These are phyloP conservation scores for Fusarium duplospermum DNA, from an alignment of 2,329 filamentous ascomycete species.

Conservation along the genomic window DNA sequence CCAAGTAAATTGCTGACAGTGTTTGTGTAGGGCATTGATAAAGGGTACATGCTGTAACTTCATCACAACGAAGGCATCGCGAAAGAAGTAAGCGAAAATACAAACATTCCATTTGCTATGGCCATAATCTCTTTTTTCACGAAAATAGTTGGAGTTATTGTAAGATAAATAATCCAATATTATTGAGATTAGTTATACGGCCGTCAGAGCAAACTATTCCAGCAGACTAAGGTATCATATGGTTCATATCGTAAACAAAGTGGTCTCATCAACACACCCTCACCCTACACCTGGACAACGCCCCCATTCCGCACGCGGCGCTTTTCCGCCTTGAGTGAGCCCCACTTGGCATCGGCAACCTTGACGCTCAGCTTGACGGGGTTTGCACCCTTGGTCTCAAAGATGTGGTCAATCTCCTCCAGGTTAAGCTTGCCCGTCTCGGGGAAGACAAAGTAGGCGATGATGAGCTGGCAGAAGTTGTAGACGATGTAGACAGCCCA, in stretches of 20 bases:
- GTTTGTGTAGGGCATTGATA: not conserved
- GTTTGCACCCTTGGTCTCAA: conserved; percentile 33
- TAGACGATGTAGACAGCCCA: conserved; percentile 39
- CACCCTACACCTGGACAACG: not conserved
- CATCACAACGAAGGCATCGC: too few species aligned
- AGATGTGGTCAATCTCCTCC: conserved; percentile 41
- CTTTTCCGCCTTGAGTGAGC: conserved; percentile 26
- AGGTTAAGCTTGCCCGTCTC: conserved; percentile 38
- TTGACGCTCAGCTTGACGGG: conserved; percentile 25
- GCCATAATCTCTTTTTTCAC: not conserved
- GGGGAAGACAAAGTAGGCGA: conserved; percentile 37
- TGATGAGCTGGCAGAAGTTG: conserved; percentile 29
- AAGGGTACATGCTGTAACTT: not conserved
- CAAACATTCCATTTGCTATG: too few species aligned
- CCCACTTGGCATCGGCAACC: conserved; percentile 29
- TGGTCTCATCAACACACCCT: not conserved
- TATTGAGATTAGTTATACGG: not conserved
- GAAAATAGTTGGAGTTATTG: not conserved
- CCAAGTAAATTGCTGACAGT: not conserved
- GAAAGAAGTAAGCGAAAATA: not conserved
- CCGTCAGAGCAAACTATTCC: not conserved
- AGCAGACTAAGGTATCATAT: not conserved
- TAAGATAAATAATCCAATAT: not conserved
- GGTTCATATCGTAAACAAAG: not conserved
- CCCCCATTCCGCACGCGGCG: not conserved